These are phyloP conservation scores for Sarocladium strictum DNA, from an alignment of 2,329 filamentous ascomycete species.

Conservation along the genomic window DNA sequence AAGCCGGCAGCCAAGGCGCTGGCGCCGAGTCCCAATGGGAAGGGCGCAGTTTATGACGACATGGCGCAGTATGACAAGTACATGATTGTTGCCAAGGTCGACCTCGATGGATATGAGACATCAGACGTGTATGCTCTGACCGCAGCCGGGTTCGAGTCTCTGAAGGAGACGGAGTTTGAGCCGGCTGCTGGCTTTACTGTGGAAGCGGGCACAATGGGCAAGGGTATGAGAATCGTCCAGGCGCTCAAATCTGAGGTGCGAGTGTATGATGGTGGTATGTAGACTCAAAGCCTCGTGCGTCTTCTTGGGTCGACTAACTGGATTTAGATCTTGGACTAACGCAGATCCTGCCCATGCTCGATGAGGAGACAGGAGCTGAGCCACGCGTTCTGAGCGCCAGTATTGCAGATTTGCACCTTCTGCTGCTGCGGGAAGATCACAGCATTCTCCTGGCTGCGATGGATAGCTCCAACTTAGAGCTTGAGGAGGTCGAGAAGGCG, in stretches of 20 bases:
- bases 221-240: conserved; percentile 76
- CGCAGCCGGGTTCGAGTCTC: conserved; percentile 66
- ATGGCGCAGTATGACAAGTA: conserved; percentile 68
- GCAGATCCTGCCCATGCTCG: conserved; percentile 88
- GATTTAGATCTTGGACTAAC: conserved; percentile 70
- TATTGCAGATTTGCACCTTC: conserved; percentile 79
- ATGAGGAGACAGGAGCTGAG: conserved; percentile 81
- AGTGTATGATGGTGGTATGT: conserved; percentile 82
- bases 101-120: conserved; percentile 63
- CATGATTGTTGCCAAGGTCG: conserved; percentile 73
- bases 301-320: conserved; percentile 10
- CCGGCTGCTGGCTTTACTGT: conserved; percentile 81
- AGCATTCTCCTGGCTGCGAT: conserved; percentile 75
- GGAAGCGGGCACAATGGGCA: conserved; percentile 78
- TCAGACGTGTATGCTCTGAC: conserved; percentile 74
- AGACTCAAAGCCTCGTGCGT: background rate
- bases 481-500: conserved; percentile 71
- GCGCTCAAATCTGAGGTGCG: conserved; percentile 81
- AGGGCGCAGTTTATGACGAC: conserved; percentile 45
- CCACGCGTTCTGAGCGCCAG: conserved; percentile 73
- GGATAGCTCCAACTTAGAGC: conserved; percentile 63
- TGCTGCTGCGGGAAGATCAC: conserved; percentile 77
- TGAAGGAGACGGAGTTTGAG: conserved; percentile 85
- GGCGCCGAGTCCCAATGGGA: conserved; percentile 41
- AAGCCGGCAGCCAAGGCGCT: conserved; percentile 58